These are phyloP conservation scores for Beauveria rudraprayagi DNA, from an alignment of 2,329 filamentous ascomycete species.

Conservation along the genomic window DNA sequence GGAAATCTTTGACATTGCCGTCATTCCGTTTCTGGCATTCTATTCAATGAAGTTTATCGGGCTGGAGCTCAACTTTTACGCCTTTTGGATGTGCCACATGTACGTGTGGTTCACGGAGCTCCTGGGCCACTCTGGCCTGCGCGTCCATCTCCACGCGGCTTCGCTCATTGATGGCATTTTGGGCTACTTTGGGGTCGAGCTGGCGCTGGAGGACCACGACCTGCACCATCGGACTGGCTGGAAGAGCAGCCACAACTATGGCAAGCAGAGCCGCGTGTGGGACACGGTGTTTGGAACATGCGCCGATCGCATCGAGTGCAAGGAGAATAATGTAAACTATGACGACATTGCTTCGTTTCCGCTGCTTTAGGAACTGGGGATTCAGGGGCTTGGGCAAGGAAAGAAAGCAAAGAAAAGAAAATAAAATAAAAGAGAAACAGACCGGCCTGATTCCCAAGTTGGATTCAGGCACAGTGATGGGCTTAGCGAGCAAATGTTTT, in stretches of 20 bases:
- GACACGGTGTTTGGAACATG: slow-evolving; percentile 1
- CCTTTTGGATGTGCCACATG: slow-evolving; percentile 37
- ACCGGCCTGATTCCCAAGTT: neutral
- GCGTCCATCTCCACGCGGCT: slow-evolving; percentile 27
- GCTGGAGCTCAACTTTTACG: slow-evolving; percentile 36
- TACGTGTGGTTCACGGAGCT: slow-evolving; percentile 34
- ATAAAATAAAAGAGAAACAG: no score
- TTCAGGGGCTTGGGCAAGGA: no score
- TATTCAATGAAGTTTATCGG: slow-evolving; percentile 25
- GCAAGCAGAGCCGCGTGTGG: slow-evolving; percentile 9
- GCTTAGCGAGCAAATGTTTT: neutral
- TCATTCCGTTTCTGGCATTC: slow-evolving; percentile 31
- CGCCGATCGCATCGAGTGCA: neutral
- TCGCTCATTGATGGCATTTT: slow-evolving; percentile 28
- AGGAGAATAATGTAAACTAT: slow-evolving; percentile 6
- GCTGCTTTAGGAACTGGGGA: neutral
- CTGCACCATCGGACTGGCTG: slow-evolving; percentile 31
- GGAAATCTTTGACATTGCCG: slow-evolving; percentile 33
- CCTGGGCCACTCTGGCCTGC: slow-evolving; percentile 30
- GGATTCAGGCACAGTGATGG: neutral
- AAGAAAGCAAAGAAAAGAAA: neutral
- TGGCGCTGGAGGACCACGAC: slow-evolving; percentile 35
- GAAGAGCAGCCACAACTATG: slow-evolving; percentile 13
- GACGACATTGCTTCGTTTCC: slow-evolving; percentile 5
- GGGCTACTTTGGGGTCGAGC: slow-evolving; percentile 23